Conservation (phyloP, 2,329 filamentous ascomycete genomes). For the Beauveria varroae region DNA sequence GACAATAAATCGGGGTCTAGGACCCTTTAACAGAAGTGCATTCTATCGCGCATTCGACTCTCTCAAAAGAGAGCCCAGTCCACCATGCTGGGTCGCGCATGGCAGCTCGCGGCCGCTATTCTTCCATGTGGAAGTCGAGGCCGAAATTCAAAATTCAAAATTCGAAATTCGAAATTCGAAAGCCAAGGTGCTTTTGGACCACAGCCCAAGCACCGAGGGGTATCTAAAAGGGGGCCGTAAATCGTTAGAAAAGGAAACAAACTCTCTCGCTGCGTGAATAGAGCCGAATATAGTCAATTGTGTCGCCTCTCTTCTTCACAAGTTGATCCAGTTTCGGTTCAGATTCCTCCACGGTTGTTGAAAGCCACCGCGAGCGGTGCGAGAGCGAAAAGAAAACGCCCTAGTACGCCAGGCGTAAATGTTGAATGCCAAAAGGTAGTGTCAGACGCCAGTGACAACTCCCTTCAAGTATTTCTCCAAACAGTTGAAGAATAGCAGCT, state of each 20-base stretch:
- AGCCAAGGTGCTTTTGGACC: not conserved
- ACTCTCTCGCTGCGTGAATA: not conserved
- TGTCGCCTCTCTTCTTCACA: not conserved
- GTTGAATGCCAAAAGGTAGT: not conserved
- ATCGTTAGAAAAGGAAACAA: not conserved
- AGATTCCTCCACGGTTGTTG: not conserved
- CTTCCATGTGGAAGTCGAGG: not conserved
- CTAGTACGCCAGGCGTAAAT: not conserved
- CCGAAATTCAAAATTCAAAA: not conserved
- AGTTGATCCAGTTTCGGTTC: not conserved
- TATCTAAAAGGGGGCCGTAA: not conserved
- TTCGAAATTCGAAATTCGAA: not conserved
- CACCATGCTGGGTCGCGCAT: not conserved
- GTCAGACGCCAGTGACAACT: not conserved
- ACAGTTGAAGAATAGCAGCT: not conserved
- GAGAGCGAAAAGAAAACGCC: not conserved
- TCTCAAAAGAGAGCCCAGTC: not conserved
- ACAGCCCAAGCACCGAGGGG: not conserved
- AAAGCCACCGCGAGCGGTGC: not conserved
- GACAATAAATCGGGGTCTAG: slow-evolving; percentile 7
- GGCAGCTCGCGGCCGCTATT: not conserved
- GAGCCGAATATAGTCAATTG: not conserved
- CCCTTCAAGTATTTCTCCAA: not conserved
- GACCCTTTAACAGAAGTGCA: slow-evolving; percentile 9
- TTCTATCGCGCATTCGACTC: not conserved